A percentile compares a stretch with the other conserved stretches of the same genome.
Evolutionary conservation across 1,139 yeast genomes (phyloP).

Genomic region (Suhomyces panamericanus): DNA sequence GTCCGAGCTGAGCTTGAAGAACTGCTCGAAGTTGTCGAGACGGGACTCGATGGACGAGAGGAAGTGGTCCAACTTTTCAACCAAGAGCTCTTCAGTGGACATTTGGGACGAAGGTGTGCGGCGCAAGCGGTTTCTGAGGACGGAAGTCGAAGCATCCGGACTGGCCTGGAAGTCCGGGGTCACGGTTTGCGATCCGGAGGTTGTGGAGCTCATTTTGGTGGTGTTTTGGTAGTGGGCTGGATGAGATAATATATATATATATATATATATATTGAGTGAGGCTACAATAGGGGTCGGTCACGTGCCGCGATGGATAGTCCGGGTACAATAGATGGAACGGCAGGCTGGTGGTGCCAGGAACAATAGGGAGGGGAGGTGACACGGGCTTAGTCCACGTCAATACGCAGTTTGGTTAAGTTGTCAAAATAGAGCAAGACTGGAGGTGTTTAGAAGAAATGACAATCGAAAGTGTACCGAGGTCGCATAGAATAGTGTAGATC

Average conservation of each 20-base stretch:
- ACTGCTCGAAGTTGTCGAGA: constrained; percentile 52
- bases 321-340: neutral
- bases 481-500: too few relatives aligned
- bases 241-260: too few relatives aligned
- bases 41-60: constrained; percentile 55
- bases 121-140: constrained; percentile 11
- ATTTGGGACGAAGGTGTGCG: constrained; percentile 1
- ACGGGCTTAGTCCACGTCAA: too few relatives aligned
- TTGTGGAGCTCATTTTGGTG: neutral
- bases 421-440: too few relatives aligned
- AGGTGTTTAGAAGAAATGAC: too few relatives aligned
- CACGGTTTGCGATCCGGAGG: constrained; percentile 2
- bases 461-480: too few relatives aligned
- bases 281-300: neutral
- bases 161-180: neutral
- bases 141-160: neutral
- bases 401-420: too few relatives aligned
- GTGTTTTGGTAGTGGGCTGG: neutral
- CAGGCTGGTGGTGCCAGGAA: neutral
- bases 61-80: constrained; percentile 53
- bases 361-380: neutral
- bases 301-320: constrained; percentile 1
- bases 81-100: constrained; percentile 46
- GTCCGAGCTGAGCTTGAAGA: constrained; percentile 38
- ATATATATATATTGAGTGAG: neutral